Base-by-base conservation (phyloP, 805 yeast species). In the Cyberlindnera suaveolens region DNA sequence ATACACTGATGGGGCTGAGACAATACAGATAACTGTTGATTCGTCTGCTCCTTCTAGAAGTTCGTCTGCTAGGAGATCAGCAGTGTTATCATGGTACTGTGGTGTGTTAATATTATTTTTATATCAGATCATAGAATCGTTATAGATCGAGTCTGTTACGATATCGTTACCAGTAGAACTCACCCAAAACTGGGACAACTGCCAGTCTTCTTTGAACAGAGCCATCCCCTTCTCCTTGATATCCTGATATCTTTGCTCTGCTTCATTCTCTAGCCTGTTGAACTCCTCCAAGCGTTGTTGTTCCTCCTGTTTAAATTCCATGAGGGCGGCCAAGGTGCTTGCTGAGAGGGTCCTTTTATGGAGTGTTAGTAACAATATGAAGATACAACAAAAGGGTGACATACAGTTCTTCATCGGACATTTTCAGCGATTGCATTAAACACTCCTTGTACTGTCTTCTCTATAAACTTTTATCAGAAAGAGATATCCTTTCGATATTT, bases 1-100 rank as follows among this genome's bases (percentile, higher is more conserved):
- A 64, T 82, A 89, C 3, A 87, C 96, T 0, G 96, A 85, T 16
- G 97, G 96, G 2, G 96, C 96, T 65, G 90, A 80, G 2, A 85
- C 86, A 41, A 89, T 74, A 39, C 84, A 85, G 36, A 89, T 72
- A 1, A 78, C 80, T 0, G 95, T 85, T 32, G 75, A 71, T 42
- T 72, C 73, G 51, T 81, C 84, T 1, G 95, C 93, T 7, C 87
- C 93, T 31, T 81, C 85, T 13, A 88, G 62, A 34, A 88, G 66
- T 7, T 86, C 93, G 47, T 74, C 75, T 1, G 87, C 93, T 16
- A 87, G 61, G 1, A 64, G 57, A 40, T 71, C 73, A 0, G 96
- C 89, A 1, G 96, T 89, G 3, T 68, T 64, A 47, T 87, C 90
- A 44, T 74, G 67, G 58, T 87, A 89, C 51, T 48, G 19, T 17